Conservation (phyloP, 805 yeast genomes). For the Kregervanrija fluxuum region DNA sequence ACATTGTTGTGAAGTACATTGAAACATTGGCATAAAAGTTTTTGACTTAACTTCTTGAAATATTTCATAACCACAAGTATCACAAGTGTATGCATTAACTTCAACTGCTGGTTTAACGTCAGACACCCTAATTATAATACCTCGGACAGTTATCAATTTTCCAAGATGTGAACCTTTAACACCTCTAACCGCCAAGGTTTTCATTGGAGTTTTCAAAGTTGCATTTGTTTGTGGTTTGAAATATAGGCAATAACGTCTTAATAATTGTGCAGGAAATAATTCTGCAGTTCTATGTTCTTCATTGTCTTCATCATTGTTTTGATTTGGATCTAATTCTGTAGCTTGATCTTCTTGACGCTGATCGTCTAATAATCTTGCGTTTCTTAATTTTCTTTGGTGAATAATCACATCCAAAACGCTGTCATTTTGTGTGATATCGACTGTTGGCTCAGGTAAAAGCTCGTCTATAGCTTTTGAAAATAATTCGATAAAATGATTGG, state of each 20-base stretch:
- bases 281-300: slow-evolving; percentile 29
- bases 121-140: slow-evolving; percentile 90
- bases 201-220: slow-evolving; percentile 30
- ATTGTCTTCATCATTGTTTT: slow-evolving; percentile 11
- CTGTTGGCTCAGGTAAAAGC: slow-evolving; percentile 81
- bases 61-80: slow-evolving; percentile 91
- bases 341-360: slow-evolving; percentile 52
- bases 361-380: slow-evolving; percentile 64
- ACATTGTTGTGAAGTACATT: slow-evolving; percentile 83
- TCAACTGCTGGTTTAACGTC: slow-evolving; percentile 91
- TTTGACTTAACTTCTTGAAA: slow-evolving; percentile 89
- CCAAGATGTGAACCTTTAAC: slow-evolving; percentile 82
- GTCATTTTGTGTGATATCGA: slow-evolving; percentile 69
- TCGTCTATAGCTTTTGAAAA: slow-evolving; percentile 72
- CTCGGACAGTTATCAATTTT: slow-evolving; percentile 80
- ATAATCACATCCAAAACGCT: slow-evolving; percentile 90
- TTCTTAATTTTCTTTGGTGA: slow-evolving; percentile 82
- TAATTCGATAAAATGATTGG: slow-evolving; percentile 72
- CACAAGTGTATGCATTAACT: slow-evolving; percentile 96
- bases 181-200: slow-evolving; percentile 82
- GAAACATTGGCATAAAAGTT: slow-evolving; percentile 79
- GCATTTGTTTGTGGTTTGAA: slow-evolving; percentile 65
- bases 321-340: slow-evolving; percentile 28
- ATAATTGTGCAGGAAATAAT: slow-evolving; percentile 76
- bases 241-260: slow-evolving; percentile 81